These are phyloP conservation scores for Nephelium lappaceum DNA, from an alignment of 345 rosid species.

Conservation along the genomic window DNA sequence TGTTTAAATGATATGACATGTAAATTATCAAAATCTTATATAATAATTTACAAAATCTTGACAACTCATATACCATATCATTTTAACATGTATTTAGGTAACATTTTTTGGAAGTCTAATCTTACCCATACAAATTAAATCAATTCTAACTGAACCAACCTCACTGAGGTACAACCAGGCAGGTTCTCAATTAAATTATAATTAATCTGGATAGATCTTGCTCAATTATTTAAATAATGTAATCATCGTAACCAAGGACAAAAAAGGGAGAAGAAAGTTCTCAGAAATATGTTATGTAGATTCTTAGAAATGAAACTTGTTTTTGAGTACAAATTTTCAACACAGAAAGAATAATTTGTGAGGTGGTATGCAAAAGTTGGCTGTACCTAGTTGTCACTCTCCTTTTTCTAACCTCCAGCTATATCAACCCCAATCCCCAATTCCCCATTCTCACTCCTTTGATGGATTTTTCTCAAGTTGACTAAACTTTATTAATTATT, in stretches of 20 bases:
- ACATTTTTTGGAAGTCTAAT: no score
- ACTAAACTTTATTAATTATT: conserved; percentile 6
- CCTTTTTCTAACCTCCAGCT: background rate
- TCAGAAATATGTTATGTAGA: conserved; percentile 2
- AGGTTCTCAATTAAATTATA: conserved; percentile 3
- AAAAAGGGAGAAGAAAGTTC: conserved; percentile 19
- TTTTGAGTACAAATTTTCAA: background rate
- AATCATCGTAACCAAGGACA: background rate
- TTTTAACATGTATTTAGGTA: no score
- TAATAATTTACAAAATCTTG: no score
- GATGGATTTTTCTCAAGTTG: conserved; percentile 15
- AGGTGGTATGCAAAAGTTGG: conserved; percentile 37
- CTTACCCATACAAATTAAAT: no score
- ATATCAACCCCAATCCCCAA: background rate
- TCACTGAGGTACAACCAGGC: background rate
- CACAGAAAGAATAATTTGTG: conserved; percentile 2
- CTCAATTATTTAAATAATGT: background rate
- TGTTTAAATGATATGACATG: no score
- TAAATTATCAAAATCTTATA: no score
- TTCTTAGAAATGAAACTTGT: background rate
- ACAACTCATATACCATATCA: no score
- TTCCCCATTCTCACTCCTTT: background rate
- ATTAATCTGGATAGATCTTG: background rate
- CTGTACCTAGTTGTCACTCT: conserved; percentile 56
- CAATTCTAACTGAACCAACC: background rate